Evolutionary conservation across 2,329 filamentous ascomycete genomes (phyloP).

Genomic region (Dichotomopilus funicola): DNA sequence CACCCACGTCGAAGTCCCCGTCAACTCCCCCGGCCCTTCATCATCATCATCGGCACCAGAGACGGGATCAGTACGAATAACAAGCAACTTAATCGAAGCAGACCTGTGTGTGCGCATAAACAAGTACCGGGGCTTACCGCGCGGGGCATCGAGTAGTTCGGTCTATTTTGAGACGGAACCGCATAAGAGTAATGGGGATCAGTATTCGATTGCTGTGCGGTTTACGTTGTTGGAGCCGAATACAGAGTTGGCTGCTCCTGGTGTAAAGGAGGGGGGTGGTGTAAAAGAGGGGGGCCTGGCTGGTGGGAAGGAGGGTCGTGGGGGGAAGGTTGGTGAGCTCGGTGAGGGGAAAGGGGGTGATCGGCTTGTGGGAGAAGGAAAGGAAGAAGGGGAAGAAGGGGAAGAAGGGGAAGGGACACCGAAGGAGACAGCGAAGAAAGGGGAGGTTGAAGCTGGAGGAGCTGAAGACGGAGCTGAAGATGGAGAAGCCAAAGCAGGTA

Average conservation of each 20-base stretch:
- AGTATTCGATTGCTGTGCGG: conserved; percentile 76
- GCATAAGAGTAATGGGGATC: conserved; percentile 62
- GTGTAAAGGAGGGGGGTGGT: conserved; percentile 7
- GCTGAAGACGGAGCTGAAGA: not conserved
- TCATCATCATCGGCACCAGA: no score
- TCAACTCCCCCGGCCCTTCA: conserved; percentile 55
- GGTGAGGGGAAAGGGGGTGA: conserved; percentile 12
- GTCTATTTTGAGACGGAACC: conserved; percentile 69
- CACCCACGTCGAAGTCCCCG: conserved; percentile 66
- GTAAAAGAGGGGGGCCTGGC: conserved; percentile 5
- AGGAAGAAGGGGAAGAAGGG: conserved; percentile 12
- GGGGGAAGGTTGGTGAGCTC: conserved; percentile 1
- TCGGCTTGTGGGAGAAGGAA: conserved; percentile 16
- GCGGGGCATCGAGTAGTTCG: conserved; percentile 59
- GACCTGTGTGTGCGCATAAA: conserved; percentile 69
- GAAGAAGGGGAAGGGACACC: conserved; percentile 17
- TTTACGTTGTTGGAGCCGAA: conserved; percentile 60
- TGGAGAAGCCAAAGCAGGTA: not conserved
- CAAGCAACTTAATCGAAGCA: conserved; percentile 56
- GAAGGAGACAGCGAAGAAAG: not conserved
- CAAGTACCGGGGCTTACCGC: conserved; percentile 63
- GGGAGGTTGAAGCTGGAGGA: conserved; percentile 15
- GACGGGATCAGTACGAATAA: conserved; percentile 51
- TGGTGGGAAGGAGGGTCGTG: conserved; percentile 22
- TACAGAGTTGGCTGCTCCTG: not conserved